Evolutionary conservation across 2,329 filamentous ascomycete genomes (phyloP).

Genomic region (Aspergillus aculeatinus): DNA sequence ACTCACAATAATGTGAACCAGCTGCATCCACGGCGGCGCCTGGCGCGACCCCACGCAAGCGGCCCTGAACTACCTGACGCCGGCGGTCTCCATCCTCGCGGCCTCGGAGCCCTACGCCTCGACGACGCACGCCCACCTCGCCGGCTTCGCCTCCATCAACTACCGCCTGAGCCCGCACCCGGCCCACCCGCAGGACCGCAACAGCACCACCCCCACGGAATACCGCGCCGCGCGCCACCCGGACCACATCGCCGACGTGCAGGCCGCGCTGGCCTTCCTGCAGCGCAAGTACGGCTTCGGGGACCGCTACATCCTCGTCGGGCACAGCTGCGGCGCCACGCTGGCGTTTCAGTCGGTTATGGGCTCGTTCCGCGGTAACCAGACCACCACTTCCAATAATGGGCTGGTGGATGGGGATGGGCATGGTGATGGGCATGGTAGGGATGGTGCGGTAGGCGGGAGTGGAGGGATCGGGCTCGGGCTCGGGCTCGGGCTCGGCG

Average conservation of each 20-base stretch:
- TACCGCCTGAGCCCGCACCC: slow-evolving; percentile 49
- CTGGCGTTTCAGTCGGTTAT: slow-evolving; percentile 47
- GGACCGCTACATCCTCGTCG: slow-evolving; percentile 44
- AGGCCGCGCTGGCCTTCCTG: slow-evolving; percentile 40
- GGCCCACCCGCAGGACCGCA: slow-evolving; percentile 37
- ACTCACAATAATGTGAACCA: slow-evolving; percentile 11
- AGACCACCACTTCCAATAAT: no score
- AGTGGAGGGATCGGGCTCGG: background rate
- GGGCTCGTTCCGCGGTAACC: slow-evolving; percentile 20
- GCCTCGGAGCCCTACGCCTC: slow-evolving; percentile 16
- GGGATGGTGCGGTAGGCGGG: slow-evolving; percentile 3
- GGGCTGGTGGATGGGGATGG: no score
- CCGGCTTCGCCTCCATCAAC: slow-evolving; percentile 46
- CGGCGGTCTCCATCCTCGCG: slow-evolving; percentile 36
- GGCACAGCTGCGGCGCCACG: slow-evolving; percentile 50
- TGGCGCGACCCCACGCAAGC: slow-evolving; percentile 49
- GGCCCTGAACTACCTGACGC: slow-evolving; percentile 33
- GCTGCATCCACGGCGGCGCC: slow-evolving; percentile 51
- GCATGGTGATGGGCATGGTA: no score
- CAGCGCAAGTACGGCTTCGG: slow-evolving; percentile 42
- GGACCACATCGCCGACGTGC: slow-evolving; percentile 46
- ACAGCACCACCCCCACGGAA: slow-evolving; percentile 27
- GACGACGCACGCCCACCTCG: slow-evolving; percentile 27
- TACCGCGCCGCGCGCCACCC: slow-evolving; percentile 43
- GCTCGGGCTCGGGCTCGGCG: background rate